Evolutionary conservation across 2,329 filamentous ascomycete species (phyloP).

Genomic region (Colletotrichum chrysophilum): DNA sequence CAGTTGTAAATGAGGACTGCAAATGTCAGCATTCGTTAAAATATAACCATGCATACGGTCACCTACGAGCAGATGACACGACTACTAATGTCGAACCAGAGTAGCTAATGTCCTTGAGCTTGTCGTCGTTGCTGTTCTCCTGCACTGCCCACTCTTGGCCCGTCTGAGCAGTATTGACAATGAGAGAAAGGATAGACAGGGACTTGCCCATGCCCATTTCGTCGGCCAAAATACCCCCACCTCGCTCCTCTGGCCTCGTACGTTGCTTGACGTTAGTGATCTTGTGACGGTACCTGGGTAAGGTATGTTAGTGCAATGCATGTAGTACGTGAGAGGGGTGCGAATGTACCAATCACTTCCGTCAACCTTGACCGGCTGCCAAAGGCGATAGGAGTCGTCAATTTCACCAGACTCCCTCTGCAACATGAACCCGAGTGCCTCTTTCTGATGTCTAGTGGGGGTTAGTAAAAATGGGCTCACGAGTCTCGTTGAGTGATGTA

Average conservation of each 20-base stretch:
- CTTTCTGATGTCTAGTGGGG: constrained; percentile 38
- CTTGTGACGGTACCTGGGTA: constrained; percentile 39
- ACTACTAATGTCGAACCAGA: constrained; percentile 49
- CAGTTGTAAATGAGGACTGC: constrained; percentile 45
- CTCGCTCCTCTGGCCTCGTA: constrained; percentile 33
- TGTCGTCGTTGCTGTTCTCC: constrained; percentile 20
- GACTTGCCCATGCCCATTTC: constrained; percentile 69
- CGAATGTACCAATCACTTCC: constrained; percentile 31
- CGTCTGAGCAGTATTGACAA: constrained; percentile 43
- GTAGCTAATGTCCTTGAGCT: constrained; percentile 20
- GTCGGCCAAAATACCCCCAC: constrained; percentile 59
- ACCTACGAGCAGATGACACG: constrained; percentile 46
- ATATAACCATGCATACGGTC: background rate
- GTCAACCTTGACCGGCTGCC: constrained; percentile 30
- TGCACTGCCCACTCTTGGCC: constrained; percentile 38
- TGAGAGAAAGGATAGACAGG: constrained; percentile 54
- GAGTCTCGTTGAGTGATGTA: background rate
- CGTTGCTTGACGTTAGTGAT: constrained; percentile 42
- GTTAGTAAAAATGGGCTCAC: accelerated
- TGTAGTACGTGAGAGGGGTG: too few relatives aligned
- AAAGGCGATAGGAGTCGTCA: constrained; percentile 34
- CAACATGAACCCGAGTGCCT: constrained; percentile 42
- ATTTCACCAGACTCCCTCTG: constrained; percentile 42
- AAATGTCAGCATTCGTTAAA: constrained; percentile 13
- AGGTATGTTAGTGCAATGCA: accelerated